Conservation (phyloP, 345 rosid species). For the Excoecaria agallocha region DNA sequence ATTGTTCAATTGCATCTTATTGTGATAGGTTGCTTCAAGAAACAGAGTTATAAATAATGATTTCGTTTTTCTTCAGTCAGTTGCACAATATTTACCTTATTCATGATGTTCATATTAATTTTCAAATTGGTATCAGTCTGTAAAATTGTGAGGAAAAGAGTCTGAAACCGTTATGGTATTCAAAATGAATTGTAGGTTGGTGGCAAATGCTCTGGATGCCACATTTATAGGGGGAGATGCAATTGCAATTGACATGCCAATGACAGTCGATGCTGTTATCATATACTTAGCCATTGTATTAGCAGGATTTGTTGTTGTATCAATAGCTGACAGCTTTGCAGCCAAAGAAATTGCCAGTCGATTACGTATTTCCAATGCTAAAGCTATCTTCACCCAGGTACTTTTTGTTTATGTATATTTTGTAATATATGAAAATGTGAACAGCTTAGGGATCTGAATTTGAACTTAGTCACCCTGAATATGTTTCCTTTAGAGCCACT, state of each 20-base stretch:
- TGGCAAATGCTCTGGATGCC: constrained; percentile 64
- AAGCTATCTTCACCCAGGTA: constrained; percentile 93
- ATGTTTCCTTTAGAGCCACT: not conserved
- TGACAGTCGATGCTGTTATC: constrained; percentile 80
- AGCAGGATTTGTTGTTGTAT: constrained; percentile 78
- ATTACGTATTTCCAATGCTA: constrained; percentile 69
- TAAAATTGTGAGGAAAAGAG: not conserved
- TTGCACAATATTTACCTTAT: not conserved
- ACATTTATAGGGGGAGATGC: constrained; percentile 72
- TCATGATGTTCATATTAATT: not conserved
- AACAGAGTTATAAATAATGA: not conserved
- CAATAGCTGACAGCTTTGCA: constrained; percentile 95
- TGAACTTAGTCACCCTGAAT: not conserved
- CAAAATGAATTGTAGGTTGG: constrained; percentile 49
- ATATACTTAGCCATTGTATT: constrained; percentile 78
- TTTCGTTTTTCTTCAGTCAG: not conserved
- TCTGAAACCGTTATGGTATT: not conserved
- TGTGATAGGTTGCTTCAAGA: not conserved
- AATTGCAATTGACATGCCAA: constrained; percentile 92
- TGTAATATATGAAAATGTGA: not conserved
- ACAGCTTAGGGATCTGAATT: too few species aligned
- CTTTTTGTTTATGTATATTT: constrained; percentile 4
- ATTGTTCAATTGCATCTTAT: not conserved
- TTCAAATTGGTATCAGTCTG: not conserved
- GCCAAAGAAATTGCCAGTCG: constrained; percentile 80